Evolutionary conservation across 345 rosid species (phyloP).

Genomic region (Citrus australasica): DNA sequence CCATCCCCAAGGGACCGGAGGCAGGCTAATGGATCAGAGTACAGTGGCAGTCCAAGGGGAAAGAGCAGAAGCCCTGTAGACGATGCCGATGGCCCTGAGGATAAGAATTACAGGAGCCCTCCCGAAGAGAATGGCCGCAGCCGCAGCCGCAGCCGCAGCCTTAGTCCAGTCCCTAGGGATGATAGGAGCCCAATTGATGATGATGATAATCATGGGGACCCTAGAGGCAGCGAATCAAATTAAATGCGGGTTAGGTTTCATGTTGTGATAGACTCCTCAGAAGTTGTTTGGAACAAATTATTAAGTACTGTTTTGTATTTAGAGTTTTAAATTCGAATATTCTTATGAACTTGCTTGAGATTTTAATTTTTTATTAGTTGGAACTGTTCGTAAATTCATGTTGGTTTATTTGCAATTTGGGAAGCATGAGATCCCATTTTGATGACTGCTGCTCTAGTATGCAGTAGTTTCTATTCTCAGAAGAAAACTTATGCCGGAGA

Average conservation of each 20-base stretch:
- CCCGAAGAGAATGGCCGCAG: constrained; percentile 51
- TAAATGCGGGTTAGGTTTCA: constrained; percentile 1
- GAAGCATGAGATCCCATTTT: too few relatives aligned
- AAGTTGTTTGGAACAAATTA: not conserved
- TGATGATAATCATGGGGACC: constrained; percentile 37
- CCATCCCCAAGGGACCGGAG: constrained; percentile 41
- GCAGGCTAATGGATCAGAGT: constrained; percentile 45
- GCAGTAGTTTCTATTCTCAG: too few relatives aligned
- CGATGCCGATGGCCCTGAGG: constrained; percentile 35
- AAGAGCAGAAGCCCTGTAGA: constrained; percentile 49
- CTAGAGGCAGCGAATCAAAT: constrained; percentile 40
- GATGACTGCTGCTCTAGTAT: too few relatives aligned
- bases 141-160: constrained; percentile 35
- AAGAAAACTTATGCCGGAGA: too few relatives aligned
- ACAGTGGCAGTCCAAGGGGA: constrained; percentile 49
- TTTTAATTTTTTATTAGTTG: not conserved
- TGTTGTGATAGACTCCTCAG: not conserved
- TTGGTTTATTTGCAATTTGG: not conserved
- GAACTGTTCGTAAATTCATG: not conserved
- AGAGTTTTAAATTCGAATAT: not conserved
- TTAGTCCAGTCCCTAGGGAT: constrained; percentile 28
- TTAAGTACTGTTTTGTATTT: not conserved
- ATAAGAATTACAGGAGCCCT: constrained; percentile 45
- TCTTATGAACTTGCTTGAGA: not conserved
- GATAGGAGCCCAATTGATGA: constrained; percentile 45